Percentiles rank a stretch among this genome's conserved stretches.
Evolutionary conservation across 768 basidiomycete species (phyloP).

Genomic region (Amanita rimosa): DNA sequence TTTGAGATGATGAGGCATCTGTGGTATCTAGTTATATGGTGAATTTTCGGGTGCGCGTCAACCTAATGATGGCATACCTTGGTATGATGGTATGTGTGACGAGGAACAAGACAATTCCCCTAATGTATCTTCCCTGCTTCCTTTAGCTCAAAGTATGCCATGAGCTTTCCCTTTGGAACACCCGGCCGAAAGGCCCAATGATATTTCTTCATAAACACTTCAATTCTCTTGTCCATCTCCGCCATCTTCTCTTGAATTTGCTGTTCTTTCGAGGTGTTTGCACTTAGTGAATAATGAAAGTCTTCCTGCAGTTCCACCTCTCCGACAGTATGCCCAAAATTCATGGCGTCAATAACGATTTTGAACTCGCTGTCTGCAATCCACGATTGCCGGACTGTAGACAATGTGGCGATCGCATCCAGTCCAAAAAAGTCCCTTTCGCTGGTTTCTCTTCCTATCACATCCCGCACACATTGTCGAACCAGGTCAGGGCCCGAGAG

Average conservation of each 20-base stretch:
- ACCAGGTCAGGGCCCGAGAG: conserved; percentile 1
- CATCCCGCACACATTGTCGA: not conserved
- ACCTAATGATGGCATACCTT: too few relatives aligned
- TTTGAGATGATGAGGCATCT: too few relatives aligned
- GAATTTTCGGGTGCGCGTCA: too few relatives aligned
- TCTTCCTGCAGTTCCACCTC: conserved; percentile 2
- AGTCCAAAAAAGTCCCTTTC: conserved; percentile 4
- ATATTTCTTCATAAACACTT: conserved; percentile 4
- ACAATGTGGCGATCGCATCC: conserved; percentile 1
- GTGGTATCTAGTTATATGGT: too few relatives aligned
- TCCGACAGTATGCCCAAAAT: conserved; percentile 3
- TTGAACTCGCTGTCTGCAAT: conserved; percentile 3
- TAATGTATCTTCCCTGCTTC: conserved; percentile 4
- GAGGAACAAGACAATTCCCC: not conserved
- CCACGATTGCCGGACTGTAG: conserved; percentile 2
- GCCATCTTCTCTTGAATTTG: conserved; percentile 3
- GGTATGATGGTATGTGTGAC: not conserved
- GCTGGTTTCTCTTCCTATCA: not conserved
- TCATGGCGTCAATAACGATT: not conserved
- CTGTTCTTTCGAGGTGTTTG: not conserved
- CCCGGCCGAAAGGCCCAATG: conserved; percentile 3
- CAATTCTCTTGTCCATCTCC: conserved; percentile 3
- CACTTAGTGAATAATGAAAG: not conserved
- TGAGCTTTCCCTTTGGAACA: conserved; percentile 1
- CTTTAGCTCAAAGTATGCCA: conserved; percentile 1